Conservation (phyloP, 2,329 filamentous ascomycete species). For the Xylariaceae sp. region DNA sequence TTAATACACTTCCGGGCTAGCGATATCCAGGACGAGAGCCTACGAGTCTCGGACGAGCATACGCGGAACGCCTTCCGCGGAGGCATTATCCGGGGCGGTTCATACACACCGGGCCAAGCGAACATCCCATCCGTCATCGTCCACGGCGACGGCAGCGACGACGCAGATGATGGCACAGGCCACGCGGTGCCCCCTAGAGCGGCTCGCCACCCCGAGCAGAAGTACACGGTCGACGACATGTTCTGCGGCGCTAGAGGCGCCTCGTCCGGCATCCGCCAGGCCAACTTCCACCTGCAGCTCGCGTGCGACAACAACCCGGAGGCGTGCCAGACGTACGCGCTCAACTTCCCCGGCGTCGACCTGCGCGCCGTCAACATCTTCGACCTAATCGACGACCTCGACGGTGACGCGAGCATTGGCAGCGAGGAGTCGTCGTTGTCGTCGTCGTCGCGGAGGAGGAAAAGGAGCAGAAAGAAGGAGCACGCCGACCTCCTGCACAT, state of each 20-base stretch:
- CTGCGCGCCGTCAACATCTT: slow-evolving; percentile 39
- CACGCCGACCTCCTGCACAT: slow-evolving; percentile 62
- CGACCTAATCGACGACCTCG: slow-evolving; percentile 33
- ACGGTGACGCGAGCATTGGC: slow-evolving; percentile 16
- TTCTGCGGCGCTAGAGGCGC: slow-evolving; percentile 70
- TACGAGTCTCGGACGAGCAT: slow-evolving; percentile 21
- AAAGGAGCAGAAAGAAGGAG: slow-evolving; percentile 12
- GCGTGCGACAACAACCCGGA: slow-evolving; percentile 53
- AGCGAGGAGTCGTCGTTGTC: no score
- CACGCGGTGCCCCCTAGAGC: not conserved
- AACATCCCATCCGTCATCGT: slow-evolving; percentile 14
- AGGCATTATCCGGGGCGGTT: slow-evolving; percentile 30
- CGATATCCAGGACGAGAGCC: slow-evolving; percentile 13
- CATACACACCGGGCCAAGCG: slow-evolving; percentile 23
- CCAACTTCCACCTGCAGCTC: slow-evolving; percentile 49
- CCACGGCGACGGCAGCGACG: slow-evolving; percentile 8
- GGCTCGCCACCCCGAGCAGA: slow-evolving; percentile 30
- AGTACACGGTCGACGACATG: slow-evolving; percentile 62
- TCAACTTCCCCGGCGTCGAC: slow-evolving; percentile 46
- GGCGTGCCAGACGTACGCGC: slow-evolving; percentile 47
- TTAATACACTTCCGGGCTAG: slow-evolving; percentile 14
- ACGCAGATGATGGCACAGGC: no score
- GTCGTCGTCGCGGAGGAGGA: no score
- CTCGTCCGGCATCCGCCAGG: slow-evolving; percentile 52
- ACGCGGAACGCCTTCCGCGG: slow-evolving; percentile 32